Conservation (phyloP, 2,329 filamentous ascomycete species). For the Arthrobotrys pseudoclavata region DNA sequence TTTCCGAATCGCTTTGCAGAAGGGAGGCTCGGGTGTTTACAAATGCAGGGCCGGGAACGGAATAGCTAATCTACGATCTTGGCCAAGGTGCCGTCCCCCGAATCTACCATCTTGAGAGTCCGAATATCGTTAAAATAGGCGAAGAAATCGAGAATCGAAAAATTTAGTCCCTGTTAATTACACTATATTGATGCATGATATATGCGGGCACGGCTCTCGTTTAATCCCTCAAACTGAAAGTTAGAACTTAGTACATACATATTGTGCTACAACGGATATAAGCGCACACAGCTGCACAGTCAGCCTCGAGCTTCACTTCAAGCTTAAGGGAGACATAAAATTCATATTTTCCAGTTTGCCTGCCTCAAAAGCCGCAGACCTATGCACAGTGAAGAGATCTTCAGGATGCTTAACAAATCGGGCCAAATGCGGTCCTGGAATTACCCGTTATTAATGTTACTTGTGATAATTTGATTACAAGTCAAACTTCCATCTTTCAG, state of each 20-base stretch:
- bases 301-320: slow-evolving; percentile 6
- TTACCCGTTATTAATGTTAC: not conserved
- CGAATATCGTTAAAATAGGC: slow-evolving; percentile 52
- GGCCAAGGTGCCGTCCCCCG: slow-evolving; percentile 10
- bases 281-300: slow-evolving; percentile 1
- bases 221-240: slow-evolving; percentile 18
- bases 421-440: not conserved
- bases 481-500: not conserved
- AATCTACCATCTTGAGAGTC: slow-evolving; percentile 23
- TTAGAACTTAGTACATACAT: not conserved
- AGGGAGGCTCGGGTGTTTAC: slow-evolving; percentile 18
- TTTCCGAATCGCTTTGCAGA: slow-evolving; percentile 44
- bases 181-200: slow-evolving; percentile 12
- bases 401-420: slow-evolving; percentile 14
- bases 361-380: slow-evolving; percentile 9
- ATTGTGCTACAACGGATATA: slow-evolving; percentile 14
- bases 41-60: slow-evolving; percentile 25
- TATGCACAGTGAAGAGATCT: slow-evolving; percentile 14
- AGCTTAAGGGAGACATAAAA: not conserved
- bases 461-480: slow-evolving; percentile 6
- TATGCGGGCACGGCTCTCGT: slow-evolving; percentile 10
- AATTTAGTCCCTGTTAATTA: not conserved
- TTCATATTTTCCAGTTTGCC: slow-evolving; percentile 3
- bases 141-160: slow-evolving; percentile 16
- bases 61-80: slow-evolving; percentile 22